Evolutionary conservation across 352 stramenopile genomes (phyloP).

Genomic region (Phytophthora crassamura): DNA sequence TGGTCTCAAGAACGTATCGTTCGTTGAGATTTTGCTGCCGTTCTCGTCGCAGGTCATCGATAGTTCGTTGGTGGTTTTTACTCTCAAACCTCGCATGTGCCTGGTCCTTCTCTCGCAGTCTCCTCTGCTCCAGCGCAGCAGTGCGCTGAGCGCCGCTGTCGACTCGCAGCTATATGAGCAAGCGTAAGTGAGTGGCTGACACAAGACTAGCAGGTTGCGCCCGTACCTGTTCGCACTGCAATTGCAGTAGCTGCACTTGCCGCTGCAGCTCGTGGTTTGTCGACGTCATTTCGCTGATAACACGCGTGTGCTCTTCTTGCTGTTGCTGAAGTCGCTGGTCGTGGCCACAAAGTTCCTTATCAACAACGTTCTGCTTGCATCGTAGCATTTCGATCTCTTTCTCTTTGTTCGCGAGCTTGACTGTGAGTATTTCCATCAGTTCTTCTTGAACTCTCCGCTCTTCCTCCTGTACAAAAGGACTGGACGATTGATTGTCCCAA

Average conservation of each 20-base stretch:
- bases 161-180: conserved; percentile 30
- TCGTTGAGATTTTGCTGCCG: conserved; percentile 34
- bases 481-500: conserved; percentile 21
- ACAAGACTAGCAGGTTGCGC: neutral
- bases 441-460: conserved; percentile 65
- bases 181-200: neutral
- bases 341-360: conserved; percentile 26
- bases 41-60: conserved; percentile 46
- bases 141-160: conserved; percentile 47
- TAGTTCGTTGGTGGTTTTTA: conserved; percentile 19
- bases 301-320: conserved; percentile 25
- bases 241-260: conserved; percentile 47
- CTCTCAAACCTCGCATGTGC: conserved; percentile 30
- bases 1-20: conserved; percentile 34
- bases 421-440: conserved; percentile 68
- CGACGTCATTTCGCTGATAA: conserved; percentile 27
- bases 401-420: conserved; percentile 69
- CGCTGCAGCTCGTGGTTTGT: conserved; percentile 49
- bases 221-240: conserved; percentile 48
- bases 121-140: conserved; percentile 40
- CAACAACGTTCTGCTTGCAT: conserved; percentile 36
- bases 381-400: conserved; percentile 62
- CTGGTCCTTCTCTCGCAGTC: conserved; percentile 52
- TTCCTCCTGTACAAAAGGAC: conserved; percentile 47
- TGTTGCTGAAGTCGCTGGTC: conserved; percentile 40